A percentile compares a stretch with the other conserved stretches of the same genome.
Evolutionary conservation across 805 yeast genomes (phyloP).

Genomic region (Teunomyces stri): DNA sequence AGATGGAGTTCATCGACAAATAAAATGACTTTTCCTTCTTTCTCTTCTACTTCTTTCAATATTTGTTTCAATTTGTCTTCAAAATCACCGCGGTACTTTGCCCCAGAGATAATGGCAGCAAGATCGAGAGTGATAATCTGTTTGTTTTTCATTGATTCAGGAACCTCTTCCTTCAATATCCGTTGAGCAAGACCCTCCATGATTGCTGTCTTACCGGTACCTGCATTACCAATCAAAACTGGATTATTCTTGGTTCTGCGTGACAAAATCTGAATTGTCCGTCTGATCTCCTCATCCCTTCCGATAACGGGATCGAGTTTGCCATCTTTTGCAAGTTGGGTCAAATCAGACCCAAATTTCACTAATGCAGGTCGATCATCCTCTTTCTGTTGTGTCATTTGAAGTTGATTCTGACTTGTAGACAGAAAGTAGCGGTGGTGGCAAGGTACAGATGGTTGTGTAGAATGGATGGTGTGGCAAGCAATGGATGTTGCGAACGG

Average conservation of each 20-base stretch:
- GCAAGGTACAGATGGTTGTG: not conserved
- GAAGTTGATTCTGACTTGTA: slow-evolving; percentile 19
- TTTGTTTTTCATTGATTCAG: slow-evolving; percentile 88
- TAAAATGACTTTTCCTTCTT: slow-evolving; percentile 70
- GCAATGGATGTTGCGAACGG: not conserved
- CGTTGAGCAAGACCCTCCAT: slow-evolving; percentile 97
- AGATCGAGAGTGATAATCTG: slow-evolving; percentile 80
- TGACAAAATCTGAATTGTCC: slow-evolving; percentile 90
- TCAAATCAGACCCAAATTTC: slow-evolving; percentile 80
- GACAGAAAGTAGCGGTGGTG: slow-evolving; percentile 21
- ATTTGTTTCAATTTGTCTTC: slow-evolving; percentile 85
- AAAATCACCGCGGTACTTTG: slow-evolving; percentile 94
- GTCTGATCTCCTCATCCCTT: slow-evolving; percentile 88
- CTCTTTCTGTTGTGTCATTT: slow-evolving; percentile 43
- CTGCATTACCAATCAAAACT: slow-evolving; percentile 92
- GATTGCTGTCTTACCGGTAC: slow-evolving; percentile 96
- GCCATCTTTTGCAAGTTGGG: slow-evolving; percentile 84
- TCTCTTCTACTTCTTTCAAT: slow-evolving; percentile 77
- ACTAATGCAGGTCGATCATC: slow-evolving; percentile 73
- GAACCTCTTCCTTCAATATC: slow-evolving; percentile 87
- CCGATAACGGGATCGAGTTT: slow-evolving; percentile 96
- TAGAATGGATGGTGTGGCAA: not conserved
- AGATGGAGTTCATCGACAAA: slow-evolving; percentile 91
- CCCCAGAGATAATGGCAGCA: slow-evolving; percentile 89
- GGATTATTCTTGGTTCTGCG: slow-evolving; percentile 95